phyloP scores from a whole-genome alignment of 306 rosid species.

The Myrica gale region DNA sequence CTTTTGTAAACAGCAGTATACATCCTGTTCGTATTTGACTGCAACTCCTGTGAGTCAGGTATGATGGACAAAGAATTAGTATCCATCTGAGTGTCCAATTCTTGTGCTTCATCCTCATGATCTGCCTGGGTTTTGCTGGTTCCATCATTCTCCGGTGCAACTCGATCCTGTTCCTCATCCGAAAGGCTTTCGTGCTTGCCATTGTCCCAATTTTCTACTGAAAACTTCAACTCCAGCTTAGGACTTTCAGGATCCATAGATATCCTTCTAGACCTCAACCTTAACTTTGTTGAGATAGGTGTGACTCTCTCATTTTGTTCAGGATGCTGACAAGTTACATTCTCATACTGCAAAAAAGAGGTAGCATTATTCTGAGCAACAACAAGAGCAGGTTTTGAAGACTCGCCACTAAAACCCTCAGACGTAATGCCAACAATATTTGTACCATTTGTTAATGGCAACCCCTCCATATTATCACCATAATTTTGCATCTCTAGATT shows the following conservation, averaged over 20 bases:
- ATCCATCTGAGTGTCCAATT: conserved; percentile 39
- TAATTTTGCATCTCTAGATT: conserved; percentile 37
- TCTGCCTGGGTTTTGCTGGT: conserved; percentile 35
- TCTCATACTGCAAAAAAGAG: conserved; percentile 31
- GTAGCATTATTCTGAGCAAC: conserved; percentile 37
- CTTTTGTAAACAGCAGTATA: conserved; percentile 77
- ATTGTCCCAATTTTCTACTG: conserved; percentile 42
- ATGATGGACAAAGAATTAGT: conserved; percentile 29
- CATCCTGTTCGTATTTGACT: conserved; percentile 55
- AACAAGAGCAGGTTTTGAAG: conserved; percentile 38
- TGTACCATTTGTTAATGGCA: conserved; percentile 32
- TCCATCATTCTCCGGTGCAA: conserved; percentile 39
- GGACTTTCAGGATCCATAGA: conserved; percentile 58
- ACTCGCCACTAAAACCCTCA: conserved; percentile 40
- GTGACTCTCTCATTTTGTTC: conserved; percentile 44
- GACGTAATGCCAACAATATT: conserved; percentile 35
- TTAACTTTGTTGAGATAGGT: conserved; percentile 56
- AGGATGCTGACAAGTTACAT: conserved; percentile 37
- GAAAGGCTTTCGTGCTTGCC: conserved; percentile 37
- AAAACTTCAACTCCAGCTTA: conserved; percentile 45
- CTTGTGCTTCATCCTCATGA: conserved; percentile 43
- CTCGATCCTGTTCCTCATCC: conserved; percentile 32
- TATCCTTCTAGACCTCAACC: conserved; percentile 57
- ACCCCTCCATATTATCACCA: conserved; percentile 35
- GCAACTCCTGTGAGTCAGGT: conserved; percentile 45